phyloP scores from a whole-genome alignment of 768 basidiomycete genomes.

The Boletus pseudo-olivaceus region DNA sequence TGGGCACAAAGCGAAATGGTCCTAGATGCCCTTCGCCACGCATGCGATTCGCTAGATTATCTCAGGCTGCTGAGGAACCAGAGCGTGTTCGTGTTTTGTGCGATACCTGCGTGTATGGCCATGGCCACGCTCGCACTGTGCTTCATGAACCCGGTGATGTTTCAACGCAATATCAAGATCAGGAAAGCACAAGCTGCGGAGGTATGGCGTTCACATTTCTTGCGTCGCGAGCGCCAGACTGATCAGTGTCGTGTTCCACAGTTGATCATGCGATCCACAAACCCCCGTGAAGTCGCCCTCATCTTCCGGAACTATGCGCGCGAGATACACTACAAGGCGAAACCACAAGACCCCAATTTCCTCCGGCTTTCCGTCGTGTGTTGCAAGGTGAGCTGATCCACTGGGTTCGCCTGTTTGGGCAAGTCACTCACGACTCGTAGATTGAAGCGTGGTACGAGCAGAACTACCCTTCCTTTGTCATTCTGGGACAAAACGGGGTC shows the following conservation, averaged over 20 bases:
- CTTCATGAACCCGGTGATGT: conserved; percentile 89
- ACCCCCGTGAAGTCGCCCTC: conserved; percentile 85
- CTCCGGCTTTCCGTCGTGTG: conserved; percentile 79
- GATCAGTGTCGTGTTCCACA: conserved; percentile 25
- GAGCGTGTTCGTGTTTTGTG: conserved; percentile 92
- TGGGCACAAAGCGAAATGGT: conserved; percentile 89
- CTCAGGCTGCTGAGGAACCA: conserved; percentile 84
- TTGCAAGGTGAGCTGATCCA: conserved; percentile 56
- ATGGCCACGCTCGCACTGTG: conserved; percentile 89
- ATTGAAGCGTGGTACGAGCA: conserved; percentile 95
- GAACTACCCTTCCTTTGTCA: conserved; percentile 89
- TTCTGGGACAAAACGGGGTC: conserved; percentile 20
- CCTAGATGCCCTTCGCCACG: conserved; percentile 81
- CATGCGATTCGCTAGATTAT: conserved; percentile 86
- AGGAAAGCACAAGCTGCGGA: conserved; percentile 84
- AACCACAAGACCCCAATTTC: conserved; percentile 83
- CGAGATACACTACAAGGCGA: conserved; percentile 76
- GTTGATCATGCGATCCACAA: conserved; percentile 91
- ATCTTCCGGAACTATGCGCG: conserved; percentile 83
- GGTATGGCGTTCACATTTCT: conserved; percentile 41
- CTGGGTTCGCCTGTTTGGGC: not conserved
- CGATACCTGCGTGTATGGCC: conserved; percentile 93
- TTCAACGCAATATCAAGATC: conserved; percentile 90
- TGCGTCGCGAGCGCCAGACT: not conserved
- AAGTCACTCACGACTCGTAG: conserved; percentile 34